Evolutionary conservation across 2,329 filamentous ascomycete species (phyloP), one percentile per base, ranked within the genome.

Genomic region (Clarireedia homoeocarpa): DNA sequence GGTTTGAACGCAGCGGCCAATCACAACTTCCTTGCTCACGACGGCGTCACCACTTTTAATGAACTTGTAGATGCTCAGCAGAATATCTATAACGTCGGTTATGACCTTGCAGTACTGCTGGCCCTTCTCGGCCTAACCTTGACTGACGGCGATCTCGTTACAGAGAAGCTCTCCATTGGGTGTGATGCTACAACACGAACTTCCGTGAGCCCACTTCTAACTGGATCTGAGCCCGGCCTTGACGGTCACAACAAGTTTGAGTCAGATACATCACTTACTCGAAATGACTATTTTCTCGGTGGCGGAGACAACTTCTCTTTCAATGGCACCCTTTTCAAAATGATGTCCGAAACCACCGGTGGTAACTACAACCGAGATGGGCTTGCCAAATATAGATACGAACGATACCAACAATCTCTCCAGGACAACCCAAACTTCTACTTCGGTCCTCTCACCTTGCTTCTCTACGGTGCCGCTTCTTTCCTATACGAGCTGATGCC

Each of bases 231-330:
- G 26, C 64, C 64, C 3, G 64, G 62, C 34, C 50, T 63, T 2
- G 52, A 62, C 40, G 62, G 62, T 17, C 78, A 81, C 65, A 78
- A 79, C 62, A 73, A 74, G 52, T 75, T 79, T 60, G 78, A 81
- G 67, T 69, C 73, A 2, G 78, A 81, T 65, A 74, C 73, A 0
- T 79, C 76, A 44, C 70, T 72, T 49, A 79, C 77, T 0, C 74
- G 78, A 1, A 72, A 75, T 48, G 78, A 81, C 49, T 65, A 81
- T 0, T 67, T 64, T 54, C 20, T 39, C 6, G 42, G 5, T 38
- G 12, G 44, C 61, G 63, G 51, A 6, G 34, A 53, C 27, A 53
- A 53, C 15, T 66, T 58, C 52, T 54, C 51, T 12, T 64, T 66
- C 58, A 66, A 66, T 45, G 62, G 64, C 3, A 65, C 61, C 71